phyloP scores from a whole-genome alignment of 208 protist genomes.

The Acanthamoeba lenticulata region DNA sequence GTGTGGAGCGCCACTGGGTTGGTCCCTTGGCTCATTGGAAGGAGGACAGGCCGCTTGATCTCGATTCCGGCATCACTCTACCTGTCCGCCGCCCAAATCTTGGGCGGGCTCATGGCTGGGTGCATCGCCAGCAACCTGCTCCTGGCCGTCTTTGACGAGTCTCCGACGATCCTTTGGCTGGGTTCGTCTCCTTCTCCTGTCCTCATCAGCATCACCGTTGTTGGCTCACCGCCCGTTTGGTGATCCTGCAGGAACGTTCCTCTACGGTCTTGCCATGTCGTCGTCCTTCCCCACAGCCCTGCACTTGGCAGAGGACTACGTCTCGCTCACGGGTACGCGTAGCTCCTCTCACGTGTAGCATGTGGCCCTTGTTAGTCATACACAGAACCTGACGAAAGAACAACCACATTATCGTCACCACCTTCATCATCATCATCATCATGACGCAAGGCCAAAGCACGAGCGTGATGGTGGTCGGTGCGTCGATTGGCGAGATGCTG shows the following conservation, averaged over 20 bases:
- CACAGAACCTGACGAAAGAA: too few species aligned
- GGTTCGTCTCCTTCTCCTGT: background rate
- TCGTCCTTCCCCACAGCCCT: slow-evolving; percentile 50
- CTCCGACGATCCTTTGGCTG: slow-evolving; percentile 20
- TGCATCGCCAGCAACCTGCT: slow-evolving; percentile 51
- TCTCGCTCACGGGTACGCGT: slow-evolving; percentile 13
- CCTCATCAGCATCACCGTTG: too few species aligned
- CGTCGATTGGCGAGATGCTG: slow-evolving; percentile 51
- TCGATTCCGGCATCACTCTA: slow-evolving; percentile 49
- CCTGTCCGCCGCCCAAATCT: slow-evolving; percentile 32
- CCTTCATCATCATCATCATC: background rate
- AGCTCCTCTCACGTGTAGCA: background rate
- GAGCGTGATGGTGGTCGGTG: slow-evolving; percentile 50
- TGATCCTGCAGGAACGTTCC: background rate
- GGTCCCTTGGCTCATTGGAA: too few species aligned
- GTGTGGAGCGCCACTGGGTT: too few species aligned
- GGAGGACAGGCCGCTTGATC: slow-evolving; percentile 21
- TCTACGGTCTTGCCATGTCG: slow-evolving; percentile 54
- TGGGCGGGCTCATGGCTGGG: slow-evolving; percentile 18
- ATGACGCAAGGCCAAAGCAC: background rate
- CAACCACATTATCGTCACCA: background rate
- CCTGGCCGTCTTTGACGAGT: background rate
- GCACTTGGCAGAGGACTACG: slow-evolving; percentile 34
- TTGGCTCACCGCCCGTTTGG: background rate
- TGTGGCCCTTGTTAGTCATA: background rate